Base-by-base conservation (phyloP, 495 filamentous ascomycete genomes). In the Penicillium silybi region DNA sequence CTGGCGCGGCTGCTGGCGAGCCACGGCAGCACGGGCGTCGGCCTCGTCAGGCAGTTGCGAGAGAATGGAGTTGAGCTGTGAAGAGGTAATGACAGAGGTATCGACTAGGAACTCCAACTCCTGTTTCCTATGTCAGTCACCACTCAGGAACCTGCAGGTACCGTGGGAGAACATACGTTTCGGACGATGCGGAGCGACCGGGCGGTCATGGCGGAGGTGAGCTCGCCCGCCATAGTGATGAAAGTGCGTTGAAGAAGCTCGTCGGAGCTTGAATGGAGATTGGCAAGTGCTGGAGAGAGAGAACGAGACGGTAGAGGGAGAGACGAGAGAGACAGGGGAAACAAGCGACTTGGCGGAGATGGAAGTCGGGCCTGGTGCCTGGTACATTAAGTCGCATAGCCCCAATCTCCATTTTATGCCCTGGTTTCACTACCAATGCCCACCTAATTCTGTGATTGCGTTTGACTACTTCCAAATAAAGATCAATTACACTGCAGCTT, bases 61-160 rank as follows among this genome's bases (percentile, higher is more conserved):
- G 50, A 87, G 75, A 64, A 97, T 87, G 15, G 77, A 75, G 46
- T 85, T 79, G 56, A 88, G 87, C 61, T 85, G 81, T 41, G 82
- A 69, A 52, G 85, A 80, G 50, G 79, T 82, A 62, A 98, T 85
- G 53, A 89, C 75, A 43, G 82, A 79, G 50, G 85, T 77, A 62
- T 96, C 91, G 53, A 85, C 79, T 48, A 98, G 87, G 55, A 85
- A 86, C 63, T 96, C 92, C 48, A 98, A 89, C 70, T 98, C 93
- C 92, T 96, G 53, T 3, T 26, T 15, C 11, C 18, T 27, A 23
- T 3, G 43, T 63, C 38, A 58, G 57, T 51, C 18, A 32, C 34
- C 18, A 32, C 34, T 35, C 4, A 3, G 29, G 13, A 32, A 32
- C 29, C 27, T 46, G 35, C 50, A 40, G 25, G 38, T 29, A 46